Evolutionary conservation across 106 monocot species (phyloP), one percentile per base, ranked within the genome.

Genomic region (Hemerocallis citrina): DNA sequence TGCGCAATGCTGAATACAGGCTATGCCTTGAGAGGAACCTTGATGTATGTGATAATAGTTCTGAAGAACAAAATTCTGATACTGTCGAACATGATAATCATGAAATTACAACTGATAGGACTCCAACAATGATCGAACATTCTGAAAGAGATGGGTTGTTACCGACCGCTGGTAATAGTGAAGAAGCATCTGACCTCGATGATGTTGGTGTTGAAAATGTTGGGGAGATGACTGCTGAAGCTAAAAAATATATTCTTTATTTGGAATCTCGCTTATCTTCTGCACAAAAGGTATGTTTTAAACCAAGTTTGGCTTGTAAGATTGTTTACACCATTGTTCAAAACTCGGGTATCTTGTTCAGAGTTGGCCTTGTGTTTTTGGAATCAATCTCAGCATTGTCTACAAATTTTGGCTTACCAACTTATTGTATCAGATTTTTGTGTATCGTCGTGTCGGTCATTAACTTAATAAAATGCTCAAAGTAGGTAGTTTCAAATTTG

Each of bases 1-100:
- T 92, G 34, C 75, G 80, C 25, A 87, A 86, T 81, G 92, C 83
- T 51, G 92, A 92, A 71, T 87, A 87, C 59, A 80, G 86, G 66
- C 78, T 87, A 32, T 92, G 74, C 51, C 77, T 92, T 57, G 92
- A 92, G 80, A 77, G 78, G 57, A 92, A 73, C 37, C 35, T 87
- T 51, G 92, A 74, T 59, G 52, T 71, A 61, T 50, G 31, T 30
- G 80, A 80, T 47, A 75, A 81, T 46, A 34, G 51, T 31, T 56
- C 64, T 13, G 74, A 74, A 43, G 54, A 66, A 27, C 31, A 68
- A 55, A 72, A 71, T 34, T 12, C 34, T 21, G 61, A 68, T 57
- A 57, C 23, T 30, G 16, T 16, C 23, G 59, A 67, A 67, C 34
- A 55, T 69, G 56, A 59, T 80, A 38, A 33, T 50, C 38, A 34